Base-by-base conservation (phyloP, 441 rosid species). In the Erysimum cheiri region DNA sequence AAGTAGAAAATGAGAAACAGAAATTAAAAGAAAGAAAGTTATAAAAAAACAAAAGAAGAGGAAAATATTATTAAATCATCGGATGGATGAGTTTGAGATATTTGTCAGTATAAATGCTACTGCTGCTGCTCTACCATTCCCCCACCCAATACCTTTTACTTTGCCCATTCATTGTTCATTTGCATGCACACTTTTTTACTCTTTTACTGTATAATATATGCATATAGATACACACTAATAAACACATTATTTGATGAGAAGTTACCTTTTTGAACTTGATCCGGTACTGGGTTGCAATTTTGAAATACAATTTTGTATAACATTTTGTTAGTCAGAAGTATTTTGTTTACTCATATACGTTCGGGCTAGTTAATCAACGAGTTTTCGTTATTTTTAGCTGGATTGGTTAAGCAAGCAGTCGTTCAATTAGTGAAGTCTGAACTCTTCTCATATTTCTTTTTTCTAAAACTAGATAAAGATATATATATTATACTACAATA, bases 121-220 rank as follows among this genome's bases (percentile, higher is more conserved):
- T 62, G 60, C 58, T 64, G 47, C 68, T 57, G 63, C 44, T 75
- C 71, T 36, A 60, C 76, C 80, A 65, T 59, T 37, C 64, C 47
- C 35, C 64, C 26, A 59, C 64, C 76, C 72, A 71, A 65, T 65
- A 76, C 63, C 80, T 71, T 71, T 70, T 76, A 70, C 72, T 35
- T 71, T 69, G 74, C 78, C 60, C 66, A 69, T 69, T 63, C 70
- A 69, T 58, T 57, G 57, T n/a, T 58, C 70, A 69, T 43, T 35
- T 75, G 61, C 61, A 69, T 69, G 60, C 70, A 54, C 69, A 31
- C 24, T 46, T 61, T 68, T 57, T 44, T 46, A 12, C 58, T 71
- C 33, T 11, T 19, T 17, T 48, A 48, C 50, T 46, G 19, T 37
- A n/a, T 14, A n/a, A 44, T 44, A 55, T 9, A 7, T 33, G 29